phyloP scores from a whole-genome alignment of 2,329 filamentous ascomycete genomes.

The Phaeosphaeriaceae sp. region DNA sequence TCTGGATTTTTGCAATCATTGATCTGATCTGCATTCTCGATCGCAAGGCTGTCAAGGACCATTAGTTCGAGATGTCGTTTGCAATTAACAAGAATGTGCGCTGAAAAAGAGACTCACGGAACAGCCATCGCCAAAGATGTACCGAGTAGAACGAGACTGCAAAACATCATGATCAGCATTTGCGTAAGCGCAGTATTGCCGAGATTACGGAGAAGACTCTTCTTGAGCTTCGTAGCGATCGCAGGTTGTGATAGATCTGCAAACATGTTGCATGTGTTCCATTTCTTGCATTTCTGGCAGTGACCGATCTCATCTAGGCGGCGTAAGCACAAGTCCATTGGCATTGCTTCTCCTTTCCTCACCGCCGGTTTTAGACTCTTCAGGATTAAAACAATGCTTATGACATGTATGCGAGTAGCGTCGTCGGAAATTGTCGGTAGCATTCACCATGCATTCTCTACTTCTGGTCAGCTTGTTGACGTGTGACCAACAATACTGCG shows the following conservation, averaged over 20 bases:
- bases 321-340: background rate
- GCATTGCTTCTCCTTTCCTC: background rate
- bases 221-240: slow-evolving; percentile 41
- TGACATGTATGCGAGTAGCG: slow-evolving; percentile 35
- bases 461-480: background rate
- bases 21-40: slow-evolving; percentile 7
- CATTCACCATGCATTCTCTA: slow-evolving; percentile 44
- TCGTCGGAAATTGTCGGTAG: slow-evolving; percentile 32
- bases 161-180: slow-evolving; percentile 34
- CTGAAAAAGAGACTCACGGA: slow-evolving; percentile 13
- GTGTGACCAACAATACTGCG: background rate
- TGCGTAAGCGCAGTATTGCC: slow-evolving; percentile 41
- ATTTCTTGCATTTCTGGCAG: slow-evolving; percentile 41
- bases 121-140: slow-evolving; percentile 29
- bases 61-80: background rate
- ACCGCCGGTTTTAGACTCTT: slow-evolving; percentile 26
- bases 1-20: slow-evolving; percentile 9
- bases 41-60: slow-evolving; percentile 1
- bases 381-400: slow-evolving; percentile 35
- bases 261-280: slow-evolving; percentile 28
- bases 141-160: slow-evolving; percentile 24
- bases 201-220: slow-evolving; percentile 36
- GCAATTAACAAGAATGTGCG: background rate
- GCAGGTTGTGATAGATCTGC: slow-evolving; percentile 32
- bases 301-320: slow-evolving; percentile 36